These are phyloP conservation scores for Bryoglossum gracile DNA, from an alignment of 495 filamentous ascomycete species.

Conservation along the genomic window DNA sequence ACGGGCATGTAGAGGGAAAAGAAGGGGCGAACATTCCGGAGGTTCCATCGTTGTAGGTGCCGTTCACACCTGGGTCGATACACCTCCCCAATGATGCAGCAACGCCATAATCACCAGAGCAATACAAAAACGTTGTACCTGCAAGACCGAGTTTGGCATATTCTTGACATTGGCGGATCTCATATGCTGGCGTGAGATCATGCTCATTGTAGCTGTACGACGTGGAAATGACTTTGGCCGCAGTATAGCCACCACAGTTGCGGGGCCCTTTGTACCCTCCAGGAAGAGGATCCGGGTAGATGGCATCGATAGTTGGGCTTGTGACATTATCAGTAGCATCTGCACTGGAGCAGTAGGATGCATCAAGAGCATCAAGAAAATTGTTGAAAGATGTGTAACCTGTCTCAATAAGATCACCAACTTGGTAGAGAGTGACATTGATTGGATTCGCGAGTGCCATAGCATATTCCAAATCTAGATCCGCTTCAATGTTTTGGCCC, in stretches of 20 bases:
- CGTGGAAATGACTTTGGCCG: conserved; percentile 51
- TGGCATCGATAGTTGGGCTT: conserved; percentile 25
- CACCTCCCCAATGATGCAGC: conserved; percentile 22
- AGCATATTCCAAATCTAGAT: conserved; percentile 30
- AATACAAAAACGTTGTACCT: conserved; percentile 31
- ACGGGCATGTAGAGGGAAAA: conserved; percentile 38
- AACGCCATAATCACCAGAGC: conserved; percentile 35
- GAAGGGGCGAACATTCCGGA: conserved; percentile 27
- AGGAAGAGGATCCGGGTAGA: conserved; percentile 31
- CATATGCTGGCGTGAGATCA: conserved; percentile 45
- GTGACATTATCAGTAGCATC: conserved; percentile 27
- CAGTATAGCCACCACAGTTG: conserved; percentile 40
- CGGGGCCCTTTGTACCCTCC: conserved; percentile 33
- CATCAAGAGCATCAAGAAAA: conserved; percentile 38
- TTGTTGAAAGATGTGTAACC: conserved; percentile 31
- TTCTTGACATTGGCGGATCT: conserved; percentile 50
- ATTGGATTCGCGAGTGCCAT: conserved; percentile 31
- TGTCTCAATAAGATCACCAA: conserved; percentile 27
- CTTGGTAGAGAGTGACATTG: conserved; percentile 33
- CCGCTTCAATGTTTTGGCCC: conserved; percentile 16
- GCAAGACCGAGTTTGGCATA: conserved; percentile 38
- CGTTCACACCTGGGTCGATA: conserved; percentile 10
- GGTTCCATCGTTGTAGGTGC: too few species aligned
- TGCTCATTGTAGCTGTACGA: conserved; percentile 44
- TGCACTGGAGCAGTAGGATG: conserved; percentile 30